Evolutionary conservation across 2,329 filamentous ascomycete genomes (phyloP), one percentile per base, ranked within the genome.

Genomic region (Epichloe amarillans): DNA sequence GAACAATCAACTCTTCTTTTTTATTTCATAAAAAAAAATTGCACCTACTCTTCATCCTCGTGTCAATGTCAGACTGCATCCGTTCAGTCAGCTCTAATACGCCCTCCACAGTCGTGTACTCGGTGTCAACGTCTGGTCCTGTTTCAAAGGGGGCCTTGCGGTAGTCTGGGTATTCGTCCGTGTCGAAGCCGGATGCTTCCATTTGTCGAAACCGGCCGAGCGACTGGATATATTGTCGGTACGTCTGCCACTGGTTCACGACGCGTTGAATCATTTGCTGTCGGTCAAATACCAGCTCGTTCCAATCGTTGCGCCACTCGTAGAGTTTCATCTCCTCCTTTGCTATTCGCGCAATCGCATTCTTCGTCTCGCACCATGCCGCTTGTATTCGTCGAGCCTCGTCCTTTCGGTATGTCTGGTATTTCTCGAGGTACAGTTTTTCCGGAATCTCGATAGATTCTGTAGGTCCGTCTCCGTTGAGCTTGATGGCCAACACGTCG

Each of bases 361-460:
- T 56, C 49, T 66, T 67, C 4, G 62, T 65, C 17, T 65, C 58
- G 38, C 59, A 60, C 63, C 61, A 67, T 1, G 60, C 66, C 12
- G 53, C 52, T 53, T 73, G 71, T 41, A 78, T 74, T 7, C 68
- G 65, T 8, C 69, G 54, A 14, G 75, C 72, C 49, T 74, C 70
- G 11, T 72, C 64, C 50, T 70, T 72, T 14, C 71, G 69, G 11
- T 57, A 62, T 46, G 66, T 63, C 48, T 76, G 61, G 52, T 79
- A 80, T n/a, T 69, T 71, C 59, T 80, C 76, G 1, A 74, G 71
- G 55, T 77, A 79, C 54, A 78, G 71, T 12, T 72, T 62, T 41
- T 65, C 62, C 5, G 77, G 77, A 36, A 80, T 71, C 3, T 77
- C 72, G 41, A 77, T 65, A 3, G 67, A 66, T 43, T 69, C 69